Evolutionary conservation across 192 early-diverging fungal species (phyloP), one percentile per base, ranked within the genome.

Genomic region (Podila horticola): DNA sequence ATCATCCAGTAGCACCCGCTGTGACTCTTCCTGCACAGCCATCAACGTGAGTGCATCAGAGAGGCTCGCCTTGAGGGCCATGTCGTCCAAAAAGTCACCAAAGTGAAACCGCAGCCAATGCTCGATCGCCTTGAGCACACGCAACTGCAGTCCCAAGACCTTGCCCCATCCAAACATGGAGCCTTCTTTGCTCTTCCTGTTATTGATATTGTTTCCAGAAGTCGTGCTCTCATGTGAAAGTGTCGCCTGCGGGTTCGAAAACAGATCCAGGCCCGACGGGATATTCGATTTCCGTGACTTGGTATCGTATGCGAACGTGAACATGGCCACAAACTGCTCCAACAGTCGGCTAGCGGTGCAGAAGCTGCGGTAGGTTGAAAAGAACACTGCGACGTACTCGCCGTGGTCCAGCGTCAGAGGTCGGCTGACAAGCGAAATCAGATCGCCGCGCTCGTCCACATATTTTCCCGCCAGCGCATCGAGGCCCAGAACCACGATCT

Each of bases 331-430:
- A 17, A 89, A 58, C 22, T 82, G 74, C 20, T 87, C 84, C 22
- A 89, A 62, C 20, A 89, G 57, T 9, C 76, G 73, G 26, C 49
- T 72, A 13, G 66, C 30, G 7, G 84, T 75, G 69, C 90, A 88
- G 65, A 90, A 92, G 55, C 86, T 88, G 22, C 92, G 87, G 74
- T 91, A 93, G 24, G 90, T 91, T 15, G 86, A 84, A 84, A 93
- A 88, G 49, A 93, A 90, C 17, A 85, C 84, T 19, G 83, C 75
- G 30, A 88, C 79, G 72, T 85, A 86, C 34, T 85, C 63, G 28
- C 66, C 69, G 10, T 83, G 82, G 41, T 87, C 84, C 55, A 89
- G 66, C 4, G 49, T 45, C 7, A 84, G 58, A 19, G 74, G 84
- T 38, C 64, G 67, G 36, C 75, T 73, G 26, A 48, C 69, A 29